Evolutionary conservation across 495 filamentous ascomycete species (phyloP).

Genomic region (Penicillium cataractarum): DNA sequence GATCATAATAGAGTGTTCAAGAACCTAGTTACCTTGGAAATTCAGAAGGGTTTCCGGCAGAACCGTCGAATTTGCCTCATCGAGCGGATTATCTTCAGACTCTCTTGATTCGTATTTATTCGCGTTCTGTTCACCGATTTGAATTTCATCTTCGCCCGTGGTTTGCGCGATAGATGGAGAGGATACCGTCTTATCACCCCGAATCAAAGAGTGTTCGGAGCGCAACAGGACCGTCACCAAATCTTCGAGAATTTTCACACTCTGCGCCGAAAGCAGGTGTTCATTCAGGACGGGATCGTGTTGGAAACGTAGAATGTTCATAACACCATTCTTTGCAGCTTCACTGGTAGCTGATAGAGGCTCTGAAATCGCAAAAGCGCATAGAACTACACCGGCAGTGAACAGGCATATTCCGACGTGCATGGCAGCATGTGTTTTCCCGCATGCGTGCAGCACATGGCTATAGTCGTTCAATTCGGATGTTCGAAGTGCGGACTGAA

Average conservation of each 20-base stretch:
- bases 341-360: neutral
- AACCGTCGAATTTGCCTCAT: neutral
- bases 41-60: neutral
- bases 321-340: neutral
- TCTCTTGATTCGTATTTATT: neutral
- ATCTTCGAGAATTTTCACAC: neutral
- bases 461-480: neutral
- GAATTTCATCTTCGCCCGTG: neutral
- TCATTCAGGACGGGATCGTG: neutral
- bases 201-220: neutral
- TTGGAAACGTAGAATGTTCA: neutral
- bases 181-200: neutral
- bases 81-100: neutral
- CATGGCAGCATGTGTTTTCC: slow-evolving; percentile 2
- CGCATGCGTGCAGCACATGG: neutral
- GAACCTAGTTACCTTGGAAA: neutral
- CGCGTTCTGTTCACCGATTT: neutral
- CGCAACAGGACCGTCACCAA: neutral
- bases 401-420: slow-evolving; percentile 3
- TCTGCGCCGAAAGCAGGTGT: neutral
- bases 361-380: neutral
- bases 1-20: neutral
- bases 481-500: neutral
- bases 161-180: neutral
- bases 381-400: neutral